Conservation (phyloP, 495 filamentous ascomycete species). For the Talaromyces borbonicus region DNA sequence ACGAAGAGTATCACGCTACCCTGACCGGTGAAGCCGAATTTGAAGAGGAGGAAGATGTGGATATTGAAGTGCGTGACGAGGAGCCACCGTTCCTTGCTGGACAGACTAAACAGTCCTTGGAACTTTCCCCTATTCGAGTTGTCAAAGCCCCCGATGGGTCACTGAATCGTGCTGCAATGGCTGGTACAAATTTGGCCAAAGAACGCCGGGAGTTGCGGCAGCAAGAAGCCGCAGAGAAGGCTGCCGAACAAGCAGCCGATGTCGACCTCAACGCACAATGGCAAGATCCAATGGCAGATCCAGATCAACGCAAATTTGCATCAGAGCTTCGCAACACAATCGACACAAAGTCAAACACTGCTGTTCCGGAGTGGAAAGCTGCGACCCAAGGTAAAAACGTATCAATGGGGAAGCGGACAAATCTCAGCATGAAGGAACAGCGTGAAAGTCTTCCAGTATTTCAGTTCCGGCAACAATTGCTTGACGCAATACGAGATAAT, state of each 20-base stretch:
- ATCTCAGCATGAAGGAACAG: constrained; percentile 91
- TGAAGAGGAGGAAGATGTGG: constrained; percentile 92
- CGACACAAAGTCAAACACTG: constrained; percentile 47
- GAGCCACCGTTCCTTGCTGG: constrained; percentile 94
- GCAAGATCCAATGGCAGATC: constrained; percentile 90
- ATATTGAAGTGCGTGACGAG: constrained; percentile 93
- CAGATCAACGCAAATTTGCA: constrained; percentile 78
- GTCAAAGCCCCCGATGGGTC: constrained; percentile 97
- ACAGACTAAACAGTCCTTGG: constrained; percentile 91
- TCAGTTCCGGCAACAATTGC: constrained; percentile 78
- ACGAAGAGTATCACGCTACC: constrained; percentile 87
- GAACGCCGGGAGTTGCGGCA: constrained; percentile 83
- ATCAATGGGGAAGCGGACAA: constrained; percentile 76
- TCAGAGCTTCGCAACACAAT: constrained; percentile 60
- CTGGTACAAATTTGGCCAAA: constrained; percentile 80
- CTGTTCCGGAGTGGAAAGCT: constrained; percentile 87
- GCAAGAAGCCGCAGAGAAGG: constrained; percentile 76
- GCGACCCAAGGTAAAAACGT: constrained; percentile 73
- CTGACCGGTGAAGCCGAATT: constrained; percentile 78
- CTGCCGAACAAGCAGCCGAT: constrained; percentile 64
- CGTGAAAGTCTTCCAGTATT: constrained; percentile 83
- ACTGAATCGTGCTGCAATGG: constrained; percentile 89
- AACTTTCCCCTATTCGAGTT: constrained; percentile 88
- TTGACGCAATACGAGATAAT: constrained; percentile 79
- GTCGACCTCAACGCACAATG: constrained; percentile 87